Percentiles rank a stretch among this genome's conserved stretches.
Evolutionary conservation across 2,329 filamentous ascomycete species (phyloP).

Genomic region (Botryotinia narcissicola): DNA sequence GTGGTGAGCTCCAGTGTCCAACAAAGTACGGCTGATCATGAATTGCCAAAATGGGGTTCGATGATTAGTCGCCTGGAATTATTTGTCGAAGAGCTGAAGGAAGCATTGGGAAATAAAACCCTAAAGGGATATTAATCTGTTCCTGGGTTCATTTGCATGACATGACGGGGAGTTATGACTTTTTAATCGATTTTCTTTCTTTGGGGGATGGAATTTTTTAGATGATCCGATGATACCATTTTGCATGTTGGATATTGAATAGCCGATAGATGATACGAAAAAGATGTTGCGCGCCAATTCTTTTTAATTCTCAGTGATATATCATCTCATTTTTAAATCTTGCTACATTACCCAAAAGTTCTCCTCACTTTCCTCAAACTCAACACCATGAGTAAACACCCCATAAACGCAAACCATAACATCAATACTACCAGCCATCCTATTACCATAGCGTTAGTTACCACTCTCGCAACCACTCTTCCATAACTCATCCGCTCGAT

Average conservation of each 20-base stretch:
- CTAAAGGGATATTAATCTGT: neutral
- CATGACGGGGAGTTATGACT: neutral
- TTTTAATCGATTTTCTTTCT: neutral
- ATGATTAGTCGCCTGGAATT: neutral
- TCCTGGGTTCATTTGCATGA: neutral
- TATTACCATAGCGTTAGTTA: neutral
- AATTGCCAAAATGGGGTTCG: constrained; percentile 14
- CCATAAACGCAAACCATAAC: neutral
- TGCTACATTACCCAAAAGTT: neutral
- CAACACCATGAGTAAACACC: neutral
- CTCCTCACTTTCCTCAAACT: neutral
- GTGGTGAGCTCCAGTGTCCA: constrained; percentile 28
- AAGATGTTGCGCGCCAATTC: neutral
- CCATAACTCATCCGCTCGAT: neutral
- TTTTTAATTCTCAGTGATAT: neutral
- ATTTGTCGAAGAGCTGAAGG: neutral
- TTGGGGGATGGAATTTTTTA: neutral
- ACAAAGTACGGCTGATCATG: constrained; percentile 6
- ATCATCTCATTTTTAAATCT: neutral
- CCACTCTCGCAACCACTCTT: neutral
- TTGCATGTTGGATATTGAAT: neutral
- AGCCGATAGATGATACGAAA: neutral
- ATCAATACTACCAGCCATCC: neutral
- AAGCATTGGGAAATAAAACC: neutral
- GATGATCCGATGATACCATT: neutral